These are phyloP conservation scores for Pichia nanzhaoensis DNA, from an alignment of 805 yeast species.

Conservation along the genomic window DNA sequence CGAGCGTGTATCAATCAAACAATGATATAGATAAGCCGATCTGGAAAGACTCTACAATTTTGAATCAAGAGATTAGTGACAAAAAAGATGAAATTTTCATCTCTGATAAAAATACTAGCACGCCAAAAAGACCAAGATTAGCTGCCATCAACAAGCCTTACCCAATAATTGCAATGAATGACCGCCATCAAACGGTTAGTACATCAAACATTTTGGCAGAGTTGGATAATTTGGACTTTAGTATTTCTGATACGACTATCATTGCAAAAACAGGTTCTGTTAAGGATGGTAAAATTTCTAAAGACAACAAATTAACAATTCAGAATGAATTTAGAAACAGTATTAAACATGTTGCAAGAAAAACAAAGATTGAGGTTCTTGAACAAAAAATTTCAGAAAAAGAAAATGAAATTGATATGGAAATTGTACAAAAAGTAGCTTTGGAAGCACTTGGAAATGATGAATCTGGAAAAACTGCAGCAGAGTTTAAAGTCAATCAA, in stretches of 20 bases:
- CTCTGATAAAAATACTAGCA: slow-evolving; percentile 3
- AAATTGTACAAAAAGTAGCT: slow-evolving; percentile 1
- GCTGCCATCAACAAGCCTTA: neutral
- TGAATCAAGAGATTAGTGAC: neutral
- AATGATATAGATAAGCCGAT: neutral
- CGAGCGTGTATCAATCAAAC: neutral
- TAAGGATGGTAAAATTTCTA: neutral
- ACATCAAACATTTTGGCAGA: neutral
- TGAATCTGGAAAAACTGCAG: neutral
- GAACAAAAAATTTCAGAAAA: neutral
- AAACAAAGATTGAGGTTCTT: neutral
- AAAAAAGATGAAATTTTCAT: neutral
- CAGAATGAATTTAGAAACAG: neutral
- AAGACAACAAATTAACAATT: neutral
- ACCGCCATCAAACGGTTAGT: neutral
- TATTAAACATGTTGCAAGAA: neutral
- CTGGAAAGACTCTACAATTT: neutral
- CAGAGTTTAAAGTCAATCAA: neutral
- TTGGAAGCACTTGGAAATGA: slow-evolving; percentile 1
- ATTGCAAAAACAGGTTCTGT: neutral
- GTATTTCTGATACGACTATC: neutral
- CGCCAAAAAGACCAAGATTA: slow-evolving; percentile 2
- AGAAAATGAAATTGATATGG: neutral
- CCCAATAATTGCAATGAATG: neutral
- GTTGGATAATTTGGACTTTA: neutral